phyloP scores from a whole-genome alignment of 257 asterid species.

The Primulina huaijiensis region DNA sequence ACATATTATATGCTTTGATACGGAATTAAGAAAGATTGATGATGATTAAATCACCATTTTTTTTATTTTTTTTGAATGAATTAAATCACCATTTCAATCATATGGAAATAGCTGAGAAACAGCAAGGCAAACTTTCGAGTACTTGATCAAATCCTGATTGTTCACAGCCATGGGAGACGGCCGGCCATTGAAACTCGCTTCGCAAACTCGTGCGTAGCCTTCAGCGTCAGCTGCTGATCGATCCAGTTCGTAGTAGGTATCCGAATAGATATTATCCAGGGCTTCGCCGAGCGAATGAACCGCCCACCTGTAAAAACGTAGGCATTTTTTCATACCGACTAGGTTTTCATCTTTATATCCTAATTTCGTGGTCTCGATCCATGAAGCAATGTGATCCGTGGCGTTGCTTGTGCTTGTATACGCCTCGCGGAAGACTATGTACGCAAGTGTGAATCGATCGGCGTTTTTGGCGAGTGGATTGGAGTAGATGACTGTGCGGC shows the following conservation, averaged over 20 bases:
- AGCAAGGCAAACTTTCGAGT: constrained; percentile 29
- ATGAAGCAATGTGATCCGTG: constrained; percentile 10
- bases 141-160: constrained; percentile 27
- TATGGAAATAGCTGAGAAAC: constrained; percentile 28
- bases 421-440: constrained; percentile 28
- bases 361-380: background rate
- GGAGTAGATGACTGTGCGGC: constrained; percentile 34
- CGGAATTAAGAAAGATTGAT: too few relatives aligned
- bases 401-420: constrained; percentile 22
- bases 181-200: background rate
- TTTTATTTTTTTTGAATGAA: too few relatives aligned
- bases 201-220: constrained; percentile 19
- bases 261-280: constrained; percentile 33
- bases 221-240: background rate
- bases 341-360: background rate
- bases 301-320: constrained; percentile 22
- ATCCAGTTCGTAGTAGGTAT: constrained; percentile 26
- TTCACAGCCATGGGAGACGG: constrained; percentile 9
- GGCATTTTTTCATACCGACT: constrained; percentile 22
- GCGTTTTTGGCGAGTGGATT: constrained; percentile 32
- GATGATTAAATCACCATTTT: too few relatives aligned
- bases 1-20: too few relatives aligned
- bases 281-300: constrained; percentile 1
- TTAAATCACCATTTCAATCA: background rate
- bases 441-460: constrained; percentile 26